A percentile compares a stretch with the other conserved stretches of the same genome.
phyloP scores from a whole-genome alignment of 495 filamentous ascomycete species.

The Penicillium ucsense region DNA sequence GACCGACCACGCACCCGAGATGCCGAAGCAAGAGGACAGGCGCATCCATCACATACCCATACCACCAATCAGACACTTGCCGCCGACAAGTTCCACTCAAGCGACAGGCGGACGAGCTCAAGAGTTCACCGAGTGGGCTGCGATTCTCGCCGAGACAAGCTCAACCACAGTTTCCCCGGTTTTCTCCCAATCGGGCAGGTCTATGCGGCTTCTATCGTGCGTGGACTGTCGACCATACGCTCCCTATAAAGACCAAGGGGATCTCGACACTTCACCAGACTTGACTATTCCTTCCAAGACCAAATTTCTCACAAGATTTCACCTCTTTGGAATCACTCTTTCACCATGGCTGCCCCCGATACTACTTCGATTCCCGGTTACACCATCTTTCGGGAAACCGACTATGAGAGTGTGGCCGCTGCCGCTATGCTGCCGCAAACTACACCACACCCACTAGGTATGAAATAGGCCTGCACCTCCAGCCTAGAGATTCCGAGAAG shows the following conservation, averaged over 20 bases:
- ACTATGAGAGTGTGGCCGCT: slow-evolving; percentile 26
- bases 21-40: too few relatives aligned
- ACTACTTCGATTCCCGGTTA: slow-evolving; percentile 28
- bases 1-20: too few relatives aligned
- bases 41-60: too few relatives aligned
- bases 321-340: slow-evolving; percentile 1
- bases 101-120: too few relatives aligned
- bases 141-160: not conserved
- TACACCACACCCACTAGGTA: slow-evolving; percentile 24
- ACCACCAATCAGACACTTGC: too few relatives aligned
- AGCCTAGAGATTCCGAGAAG: too few relatives aligned
- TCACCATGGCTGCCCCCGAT: slow-evolving; percentile 25
- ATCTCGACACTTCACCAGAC: too few relatives aligned
- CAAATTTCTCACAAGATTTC: not conserved
- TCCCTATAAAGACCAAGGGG: slow-evolving; percentile 12
- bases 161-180: not conserved
- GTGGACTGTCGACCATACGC: slow-evolving; percentile 1
- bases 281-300: too few relatives aligned
- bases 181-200: slow-evolving; percentile 14
- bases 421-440: slow-evolving; percentile 20
- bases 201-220: slow-evolving; percentile 16
- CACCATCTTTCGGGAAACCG: slow-evolving; percentile 26
- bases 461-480: not conserved
- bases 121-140: slow-evolving; percentile 4
- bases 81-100: too few relatives aligned